Evolutionary conservation across 2,329 filamentous ascomycete genomes (phyloP), one percentile per base, ranked within the genome.

Genomic region (Fusarium haematococcum): DNA sequence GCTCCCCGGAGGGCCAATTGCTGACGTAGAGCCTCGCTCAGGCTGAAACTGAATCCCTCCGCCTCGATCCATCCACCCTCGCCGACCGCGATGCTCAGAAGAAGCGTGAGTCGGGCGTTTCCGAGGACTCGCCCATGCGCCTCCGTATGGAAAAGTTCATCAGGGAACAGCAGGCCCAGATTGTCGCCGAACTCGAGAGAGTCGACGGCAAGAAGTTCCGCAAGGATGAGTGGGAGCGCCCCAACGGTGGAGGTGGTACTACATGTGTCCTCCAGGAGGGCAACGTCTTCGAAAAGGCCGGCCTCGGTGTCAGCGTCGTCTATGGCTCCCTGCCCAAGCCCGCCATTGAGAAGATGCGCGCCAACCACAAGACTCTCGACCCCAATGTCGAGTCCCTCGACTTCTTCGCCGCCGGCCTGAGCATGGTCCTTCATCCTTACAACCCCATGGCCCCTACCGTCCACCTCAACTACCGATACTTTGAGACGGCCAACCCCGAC

Each of bases 381-480:
- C 88, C 92, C 41, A 89, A 92, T 18, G 91, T 97, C 43, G 93
- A 98, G 59, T 94, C 92, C 50, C 87, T 99, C 70, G 94, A 95
- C 79, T 99, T 98, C 89, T 99, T 98, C 82, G 97, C 96, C 23
- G 94, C 96, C 2, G 97, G 97, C 6, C 87, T 99, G 63, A 98
- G 95, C 80, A 89, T 99, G 83, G 96, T 99, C 30, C 87, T 98
- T 62, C 97, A 99, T 83, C 97, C 97, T 2, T 89, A 91, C 78
- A 99, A 99, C 84, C 97, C 97, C 57, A 97, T 98, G 93, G 96
- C 96, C 9, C 97, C 97, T 0, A 99, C 97, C 0, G 97, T 99
- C 20, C 97, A 99, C 83, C 89, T 99, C 77, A 99, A 99, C 87
- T 98, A 98, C 87, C 92, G 97, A 67, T 99, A 99, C 85, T 99